A percentile compares a stretch with the other conserved stretches of the same genome.
Conservation (phyloP, 2,329 filamentous ascomycete genomes). For the Zasmidium angulare region DNA sequence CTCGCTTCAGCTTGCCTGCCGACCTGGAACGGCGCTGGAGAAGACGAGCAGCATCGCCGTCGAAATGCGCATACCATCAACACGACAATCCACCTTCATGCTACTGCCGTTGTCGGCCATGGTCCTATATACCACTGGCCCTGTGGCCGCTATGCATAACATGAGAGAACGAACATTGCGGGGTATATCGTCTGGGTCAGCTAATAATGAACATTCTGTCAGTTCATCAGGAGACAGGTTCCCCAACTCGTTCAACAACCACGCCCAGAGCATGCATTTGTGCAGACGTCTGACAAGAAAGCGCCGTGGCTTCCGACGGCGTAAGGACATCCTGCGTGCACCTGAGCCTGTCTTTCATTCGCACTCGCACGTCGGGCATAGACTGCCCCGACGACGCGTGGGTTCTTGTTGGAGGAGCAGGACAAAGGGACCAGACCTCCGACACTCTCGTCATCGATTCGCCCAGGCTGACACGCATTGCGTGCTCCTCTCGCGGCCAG, state of each 20-base stretch:
- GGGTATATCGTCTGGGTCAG: no score
- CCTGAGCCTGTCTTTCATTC: background rate
- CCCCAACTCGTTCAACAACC: background rate
- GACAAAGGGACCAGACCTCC: background rate
- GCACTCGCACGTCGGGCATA: background rate
- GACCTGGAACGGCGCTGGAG: no score
- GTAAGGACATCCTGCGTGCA: background rate
- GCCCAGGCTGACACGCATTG: constrained; percentile 20
- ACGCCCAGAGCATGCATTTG: background rate
- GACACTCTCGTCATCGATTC: constrained; percentile 18
- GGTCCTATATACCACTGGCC: no score
- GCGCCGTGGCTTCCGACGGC: background rate
- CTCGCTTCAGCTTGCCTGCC: no score
- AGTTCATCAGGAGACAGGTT: background rate
- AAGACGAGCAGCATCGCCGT: no score
- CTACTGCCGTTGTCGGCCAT: no score
- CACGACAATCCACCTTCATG: no score
- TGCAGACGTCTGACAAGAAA: background rate
- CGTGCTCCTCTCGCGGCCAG: constrained; percentile 11
- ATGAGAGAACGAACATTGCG: no score
- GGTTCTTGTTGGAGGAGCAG: background rate
- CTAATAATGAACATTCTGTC: no score
- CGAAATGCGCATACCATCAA: no score
- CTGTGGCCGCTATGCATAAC: no score
- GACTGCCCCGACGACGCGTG: background rate